Conservation (phyloP, 2,329 filamentous ascomycete genomes). For the Samsoniella hepiali region DNA sequence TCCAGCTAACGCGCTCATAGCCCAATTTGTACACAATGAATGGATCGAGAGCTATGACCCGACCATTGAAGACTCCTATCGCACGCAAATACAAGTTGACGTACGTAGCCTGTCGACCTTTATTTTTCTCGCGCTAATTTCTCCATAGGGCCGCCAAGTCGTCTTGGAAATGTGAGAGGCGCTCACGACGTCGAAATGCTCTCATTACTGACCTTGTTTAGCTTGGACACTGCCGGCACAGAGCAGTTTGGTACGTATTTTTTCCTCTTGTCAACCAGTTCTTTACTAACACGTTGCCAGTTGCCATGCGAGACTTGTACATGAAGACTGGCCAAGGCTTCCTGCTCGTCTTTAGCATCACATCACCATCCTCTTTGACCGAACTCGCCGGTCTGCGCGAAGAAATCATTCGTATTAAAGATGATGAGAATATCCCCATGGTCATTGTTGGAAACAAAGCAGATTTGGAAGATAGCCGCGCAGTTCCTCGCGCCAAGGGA, state of each 20-base stretch:
- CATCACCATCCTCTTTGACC: conserved; percentile 75
- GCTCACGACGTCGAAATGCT: conserved; percentile 21
- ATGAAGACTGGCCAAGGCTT: conserved; percentile 95
- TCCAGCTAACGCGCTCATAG: conserved; percentile 41
- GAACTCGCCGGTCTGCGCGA: conserved; percentile 80
- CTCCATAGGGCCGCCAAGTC: conserved; percentile 72
- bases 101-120: conserved; percentile 50
- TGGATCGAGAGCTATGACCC: conserved; percentile 88
- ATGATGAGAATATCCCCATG: conserved; percentile 79
- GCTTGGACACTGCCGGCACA: conserved; percentile 84
- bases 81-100: conserved; percentile 76
- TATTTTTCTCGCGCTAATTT: not conserved
- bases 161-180: conserved; percentile 74
- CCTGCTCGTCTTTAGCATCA: conserved; percentile 88
- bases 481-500: conserved; percentile 72
- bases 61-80: conserved; percentile 75
- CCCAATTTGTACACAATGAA: conserved; percentile 90
- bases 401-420: conserved; percentile 88
- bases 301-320: conserved; percentile 74
- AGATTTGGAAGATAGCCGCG: conserved; percentile 81
- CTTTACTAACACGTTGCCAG: conserved; percentile 33
- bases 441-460: conserved; percentile 92
- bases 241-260: conserved; percentile 78
- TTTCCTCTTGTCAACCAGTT: conserved; percentile 15
- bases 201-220: conserved; percentile 34